Base-by-base conservation (phyloP, 306 rosid genomes). In the Begonia loranthoides region DNA sequence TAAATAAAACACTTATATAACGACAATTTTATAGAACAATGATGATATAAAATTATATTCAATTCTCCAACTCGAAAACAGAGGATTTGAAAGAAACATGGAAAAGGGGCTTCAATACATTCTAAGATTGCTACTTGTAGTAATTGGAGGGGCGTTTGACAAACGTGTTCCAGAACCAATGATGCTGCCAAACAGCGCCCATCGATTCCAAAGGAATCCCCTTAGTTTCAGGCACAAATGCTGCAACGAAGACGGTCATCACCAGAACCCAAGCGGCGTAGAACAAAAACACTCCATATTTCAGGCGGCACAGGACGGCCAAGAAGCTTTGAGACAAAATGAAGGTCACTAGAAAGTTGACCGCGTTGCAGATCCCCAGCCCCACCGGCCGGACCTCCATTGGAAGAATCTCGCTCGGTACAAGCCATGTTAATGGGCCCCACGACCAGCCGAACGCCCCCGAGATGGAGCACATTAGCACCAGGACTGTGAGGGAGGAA, bases 401-500 rank as follows among this genome's bases (percentile, higher is more conserved):
- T 12, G 51, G 51, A 13, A 48, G 17, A 48, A 48, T 48, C 17
- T 48, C 51, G 10, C 17, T 48, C 17, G 51, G 15, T 1, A 48
- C 17, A 14, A 48, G 16, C 17, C 51, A 13, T 2, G 51, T 15
- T 17, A 48, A 13, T 15, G 51, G 51, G 16, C 51, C 51, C 51
- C 51, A 48, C 17, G 51, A 48, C 51, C 51, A 48, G 19, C 17
- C 17, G 19, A 48, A 48, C 51, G 16, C 51, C 34, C 34, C 34
- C 34, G 34, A 24, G 34, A 24, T 24, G 34, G 34, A 4, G 34
- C 34, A 24, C 34, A 24, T 24, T 6, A 24, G 7, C 2, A 24
- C 34, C 34, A 24, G 34, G 34, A 24, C 34, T 2, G 34, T 24
- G 34, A 24, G 34, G 6, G 34, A 2, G 6, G 34, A 24, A 2